phyloP scores from a whole-genome alignment of 108 stramenopile genomes.

The Nitzschia sp. region DNA sequence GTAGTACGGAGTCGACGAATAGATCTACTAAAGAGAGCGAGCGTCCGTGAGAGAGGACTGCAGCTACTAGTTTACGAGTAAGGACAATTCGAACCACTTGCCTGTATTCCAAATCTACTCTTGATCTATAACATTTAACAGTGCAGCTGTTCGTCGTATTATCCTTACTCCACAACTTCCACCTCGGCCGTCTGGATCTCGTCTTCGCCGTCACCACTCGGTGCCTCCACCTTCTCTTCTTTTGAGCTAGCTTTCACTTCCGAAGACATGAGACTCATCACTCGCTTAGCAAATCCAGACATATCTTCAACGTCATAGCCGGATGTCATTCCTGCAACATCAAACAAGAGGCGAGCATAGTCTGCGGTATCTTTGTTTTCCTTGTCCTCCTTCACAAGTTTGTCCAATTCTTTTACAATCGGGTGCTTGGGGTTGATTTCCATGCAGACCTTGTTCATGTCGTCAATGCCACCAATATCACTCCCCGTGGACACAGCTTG shows the following conservation, averaged over 20 bases:
- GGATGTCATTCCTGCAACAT: constrained; percentile 94
- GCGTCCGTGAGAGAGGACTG: too few relatives aligned
- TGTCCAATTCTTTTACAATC: constrained; percentile 80
- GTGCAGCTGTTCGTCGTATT: too few relatives aligned
- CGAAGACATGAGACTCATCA: constrained; percentile 77
- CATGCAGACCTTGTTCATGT: constrained; percentile 88
- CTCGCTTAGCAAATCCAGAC: constrained; percentile 79
- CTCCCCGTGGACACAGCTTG: constrained; percentile 91
- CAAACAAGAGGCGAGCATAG: constrained; percentile 84
- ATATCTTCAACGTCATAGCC: constrained; percentile 94
- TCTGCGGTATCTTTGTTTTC: constrained; percentile 69
- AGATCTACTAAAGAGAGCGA: too few relatives aligned
- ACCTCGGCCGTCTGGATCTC: constrained; percentile 31
- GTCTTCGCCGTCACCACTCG: constrained; percentile 9
- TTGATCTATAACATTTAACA: too few relatives aligned
- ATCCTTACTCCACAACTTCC: constrained; percentile 25
- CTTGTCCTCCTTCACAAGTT: constrained; percentile 59
- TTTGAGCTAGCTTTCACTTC: neutral
- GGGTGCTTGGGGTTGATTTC: constrained; percentile 96
- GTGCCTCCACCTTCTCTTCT: constrained; percentile 2
- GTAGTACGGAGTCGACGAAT: too few relatives aligned
- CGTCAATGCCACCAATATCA: constrained; percentile 56
- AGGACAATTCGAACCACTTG: too few relatives aligned
- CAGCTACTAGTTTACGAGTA: too few relatives aligned
- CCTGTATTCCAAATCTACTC: too few relatives aligned